Conservation (phyloP, 495 filamentous ascomycete species). For the Aspergillus haitiensis region DNA sequence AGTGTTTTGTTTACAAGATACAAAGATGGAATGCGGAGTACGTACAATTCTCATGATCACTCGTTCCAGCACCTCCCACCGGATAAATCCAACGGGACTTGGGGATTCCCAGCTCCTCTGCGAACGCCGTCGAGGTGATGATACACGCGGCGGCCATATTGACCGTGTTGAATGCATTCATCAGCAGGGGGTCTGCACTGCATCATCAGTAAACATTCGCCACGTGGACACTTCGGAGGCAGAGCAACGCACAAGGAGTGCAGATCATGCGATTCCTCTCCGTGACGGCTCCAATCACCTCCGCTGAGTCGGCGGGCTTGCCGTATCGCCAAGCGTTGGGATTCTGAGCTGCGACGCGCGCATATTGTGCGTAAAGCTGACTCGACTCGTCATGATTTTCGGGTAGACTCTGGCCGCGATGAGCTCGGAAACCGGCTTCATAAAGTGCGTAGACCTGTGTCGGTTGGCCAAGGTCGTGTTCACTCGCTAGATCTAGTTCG, state of each 20-base stretch:
- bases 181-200: constrained; percentile 60
- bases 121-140: constrained; percentile 50
- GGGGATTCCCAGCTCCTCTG: constrained; percentile 46
- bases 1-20: too few species aligned
- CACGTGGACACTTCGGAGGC: too few species aligned
- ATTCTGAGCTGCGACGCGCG: constrained; percentile 44
- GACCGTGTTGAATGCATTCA: constrained; percentile 61
- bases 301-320: constrained; percentile 31
- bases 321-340: constrained; percentile 51
- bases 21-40: too few species aligned
- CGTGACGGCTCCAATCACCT: constrained; percentile 44
- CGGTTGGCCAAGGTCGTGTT: constrained; percentile 50
- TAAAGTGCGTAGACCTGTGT: constrained; percentile 58
- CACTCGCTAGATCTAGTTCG: constrained; percentile 39
- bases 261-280: constrained; percentile 58
- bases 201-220: too few species aligned
- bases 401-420: constrained; percentile 45
- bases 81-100: constrained; percentile 54
- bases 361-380: constrained; percentile 51
- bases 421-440: constrained; percentile 53
- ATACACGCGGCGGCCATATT: constrained; percentile 55
- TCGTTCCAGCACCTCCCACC: constrained; percentile 53
- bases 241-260: constrained; percentile 53
- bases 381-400: constrained; percentile 52
- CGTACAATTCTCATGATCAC: constrained; percentile 48